Percentiles rank a stretch among this genome's conserved stretches.
Evolutionary conservation across 805 yeast species (phyloP).

Genomic region (Hanseniaspora nectarophila): DNA sequence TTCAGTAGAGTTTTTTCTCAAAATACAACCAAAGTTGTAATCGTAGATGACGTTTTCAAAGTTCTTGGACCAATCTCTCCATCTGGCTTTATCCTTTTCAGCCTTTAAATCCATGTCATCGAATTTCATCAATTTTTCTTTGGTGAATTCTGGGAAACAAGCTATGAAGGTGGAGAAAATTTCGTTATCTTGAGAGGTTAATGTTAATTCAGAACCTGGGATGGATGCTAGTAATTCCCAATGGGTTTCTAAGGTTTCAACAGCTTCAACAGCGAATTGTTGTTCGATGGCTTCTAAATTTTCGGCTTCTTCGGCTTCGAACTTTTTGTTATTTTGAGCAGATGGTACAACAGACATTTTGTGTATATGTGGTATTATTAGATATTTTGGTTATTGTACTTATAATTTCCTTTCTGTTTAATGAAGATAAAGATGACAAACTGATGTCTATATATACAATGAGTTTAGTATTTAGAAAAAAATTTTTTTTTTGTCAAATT

Average conservation of each 20-base stretch:
- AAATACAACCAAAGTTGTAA: conserved; percentile 86
- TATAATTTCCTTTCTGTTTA: too few relatives aligned
- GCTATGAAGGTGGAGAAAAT: conserved; percentile 48
- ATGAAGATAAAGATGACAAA: too few relatives aligned
- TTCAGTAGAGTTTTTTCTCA: conserved; percentile 57
- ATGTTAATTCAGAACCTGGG: conserved; percentile 66
- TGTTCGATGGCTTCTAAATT: conserved; percentile 91
- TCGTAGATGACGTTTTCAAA: conserved; percentile 77
- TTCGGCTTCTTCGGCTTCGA: conserved; percentile 83
- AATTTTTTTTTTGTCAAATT: background rate
- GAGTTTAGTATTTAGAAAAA: background rate
- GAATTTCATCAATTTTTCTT: conserved; percentile 44
- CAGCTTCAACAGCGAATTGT: conserved; percentile 97
- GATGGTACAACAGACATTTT: conserved; percentile 10
- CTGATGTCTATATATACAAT: too few relatives aligned
- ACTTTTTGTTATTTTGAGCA: conserved; percentile 24
- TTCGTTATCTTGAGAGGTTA: conserved; percentile 62
- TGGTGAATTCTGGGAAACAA: conserved; percentile 80
- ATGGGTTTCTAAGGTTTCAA: conserved; percentile 86
- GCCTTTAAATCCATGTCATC: conserved; percentile 75
- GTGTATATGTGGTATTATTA: background rate
- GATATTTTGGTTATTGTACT: background rate
- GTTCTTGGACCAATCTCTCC: conserved; percentile 78
- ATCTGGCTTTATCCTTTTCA: conserved; percentile 64
- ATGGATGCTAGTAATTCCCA: conserved; percentile 67